Percentiles rank a stretch among this genome's conserved stretches.
These are phyloP conservation scores for Albugo candida DNA, from an alignment of 352 stramenopile genomes.

Conservation along the genomic window DNA sequence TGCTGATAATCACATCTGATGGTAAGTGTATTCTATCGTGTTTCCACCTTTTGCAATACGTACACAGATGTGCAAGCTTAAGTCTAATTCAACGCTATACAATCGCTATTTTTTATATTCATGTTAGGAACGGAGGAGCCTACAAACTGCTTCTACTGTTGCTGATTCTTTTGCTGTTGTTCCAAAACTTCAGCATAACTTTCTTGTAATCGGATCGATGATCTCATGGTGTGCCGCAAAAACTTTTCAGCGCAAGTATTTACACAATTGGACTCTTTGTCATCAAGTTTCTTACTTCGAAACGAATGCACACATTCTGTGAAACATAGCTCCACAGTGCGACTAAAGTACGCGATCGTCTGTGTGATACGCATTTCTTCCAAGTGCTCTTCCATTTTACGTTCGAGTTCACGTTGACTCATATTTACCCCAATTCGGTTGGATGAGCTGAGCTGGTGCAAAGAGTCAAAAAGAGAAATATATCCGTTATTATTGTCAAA, in stretches of 20 bases:
- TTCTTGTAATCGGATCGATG: slow-evolving; percentile 73
- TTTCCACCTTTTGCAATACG: no score
- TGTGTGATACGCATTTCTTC: slow-evolving; percentile 82
- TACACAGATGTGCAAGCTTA: no score
- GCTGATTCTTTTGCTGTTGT: slow-evolving; percentile 31
- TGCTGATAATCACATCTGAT: no score
- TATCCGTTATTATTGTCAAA: no score
- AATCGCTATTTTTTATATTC: no score
- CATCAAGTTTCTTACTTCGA: slow-evolving; percentile 80
- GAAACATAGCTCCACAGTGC: slow-evolving; percentile 79
- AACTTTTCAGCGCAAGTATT: slow-evolving; percentile 83
- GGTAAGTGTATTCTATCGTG: no score
- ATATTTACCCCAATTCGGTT: slow-evolving; percentile 17
- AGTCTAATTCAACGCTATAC: no score
- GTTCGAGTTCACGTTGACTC: slow-evolving; percentile 72
- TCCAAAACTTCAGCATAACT: slow-evolving; percentile 78
- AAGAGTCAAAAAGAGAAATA: no score
- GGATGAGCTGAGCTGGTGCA: no score
- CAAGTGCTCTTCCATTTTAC: slow-evolving; percentile 81
- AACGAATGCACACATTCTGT: slow-evolving; percentile 80
- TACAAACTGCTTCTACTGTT: no score
- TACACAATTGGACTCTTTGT: slow-evolving; percentile 77
- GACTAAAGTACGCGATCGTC: slow-evolving; percentile 79
- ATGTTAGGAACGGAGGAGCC: no score
- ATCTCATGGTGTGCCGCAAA: slow-evolving; percentile 80